Evolutionary conservation across 2,329 filamentous ascomycete genomes (phyloP).

Genomic region (Diaporthe australafricana): DNA sequence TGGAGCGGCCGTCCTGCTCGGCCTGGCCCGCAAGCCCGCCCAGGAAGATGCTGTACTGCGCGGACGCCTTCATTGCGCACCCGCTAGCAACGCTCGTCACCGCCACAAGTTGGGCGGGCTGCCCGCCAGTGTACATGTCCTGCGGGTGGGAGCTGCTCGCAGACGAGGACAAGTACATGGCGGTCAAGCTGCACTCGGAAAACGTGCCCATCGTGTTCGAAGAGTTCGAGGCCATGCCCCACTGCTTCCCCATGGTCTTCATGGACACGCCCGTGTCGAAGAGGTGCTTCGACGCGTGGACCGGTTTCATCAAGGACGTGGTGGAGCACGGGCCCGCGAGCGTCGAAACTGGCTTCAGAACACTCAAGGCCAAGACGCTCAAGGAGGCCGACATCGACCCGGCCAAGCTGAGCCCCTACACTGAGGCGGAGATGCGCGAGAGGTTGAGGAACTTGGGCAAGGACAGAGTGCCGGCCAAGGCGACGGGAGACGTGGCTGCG

Average conservation of each 20-base stretch:
- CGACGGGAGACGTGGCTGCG: conserved; percentile 32
- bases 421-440: conserved; percentile 55
- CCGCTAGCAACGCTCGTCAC: conserved; percentile 76
- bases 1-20: conserved; percentile 56
- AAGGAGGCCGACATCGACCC: conserved; percentile 60
- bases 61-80: conserved; percentile 68
- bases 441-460: conserved; percentile 49
- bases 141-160: conserved; percentile 78
- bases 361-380: conserved; percentile 62
- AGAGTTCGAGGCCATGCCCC: conserved; percentile 85
- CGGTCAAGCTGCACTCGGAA: conserved; percentile 64
- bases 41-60: conserved; percentile 64
- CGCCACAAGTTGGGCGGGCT: conserved; percentile 67
- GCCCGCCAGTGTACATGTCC: conserved; percentile 75
- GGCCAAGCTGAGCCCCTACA: conserved; percentile 54
- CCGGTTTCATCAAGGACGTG: conserved; percentile 63
- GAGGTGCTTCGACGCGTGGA: conserved; percentile 67
- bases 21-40: conserved; percentile 69
- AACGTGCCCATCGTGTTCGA: conserved; percentile 74
- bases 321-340: conserved; percentile 47
- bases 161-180: conserved; percentile 74
- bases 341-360: conserved; percentile 55
- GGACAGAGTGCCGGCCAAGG: conserved; percentile 38
- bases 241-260: conserved; percentile 75
- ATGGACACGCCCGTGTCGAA: conserved; percentile 55